Evolutionary conservation across 129 eudicot species (phyloP), one percentile per base, ranked within the genome.

Genomic region (Escallonia herrerae): DNA sequence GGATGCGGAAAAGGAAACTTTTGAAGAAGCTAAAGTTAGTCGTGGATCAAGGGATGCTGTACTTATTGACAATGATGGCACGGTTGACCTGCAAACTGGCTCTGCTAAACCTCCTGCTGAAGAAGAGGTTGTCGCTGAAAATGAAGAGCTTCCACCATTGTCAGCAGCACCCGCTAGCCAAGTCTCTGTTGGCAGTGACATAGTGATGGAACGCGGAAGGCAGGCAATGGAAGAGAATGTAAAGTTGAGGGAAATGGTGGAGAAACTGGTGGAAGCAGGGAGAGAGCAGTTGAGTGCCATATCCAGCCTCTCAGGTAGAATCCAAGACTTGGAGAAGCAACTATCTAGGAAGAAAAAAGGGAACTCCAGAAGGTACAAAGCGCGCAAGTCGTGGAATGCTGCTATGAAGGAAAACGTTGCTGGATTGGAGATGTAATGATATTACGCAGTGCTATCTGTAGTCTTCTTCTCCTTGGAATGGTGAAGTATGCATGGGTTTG

Each of bases 261-360:
- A 77, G 71, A 84, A 80, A 70, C 58, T 86, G 66, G 66, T 90
- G 42, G 74, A 83, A 13, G 81, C 90, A 2, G 90, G 90, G 50
- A 80, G 66, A 12, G 83, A 90, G 46, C 97, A 86, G 47, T 14
- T 86, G 55, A 62, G 9, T 3, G 80, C 83, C 11, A 86, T 90
- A 22, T 84, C 78, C n/a, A 84, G 56, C 71, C 82, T 90, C 13
- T 67, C 83, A 22, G 83, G 75, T 3, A 80, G 81, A 63, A 79
- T 90, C 9, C 76, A 86, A 62, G 93, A 84, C 51, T 57, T 90
- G 81, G 95, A 90, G 85, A 86, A 76, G 70, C 82, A 76, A 63
- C 65, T 90, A 50, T 53, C 67, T 1, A 87, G 55, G 56, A 86
- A 72, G 12, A 79, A 65, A 63, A 85, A 76, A 38, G 33, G 69